Evolutionary conservation across 75 land plant species (phyloP).

Genomic region (Pseudotsuga menziesii): DNA sequence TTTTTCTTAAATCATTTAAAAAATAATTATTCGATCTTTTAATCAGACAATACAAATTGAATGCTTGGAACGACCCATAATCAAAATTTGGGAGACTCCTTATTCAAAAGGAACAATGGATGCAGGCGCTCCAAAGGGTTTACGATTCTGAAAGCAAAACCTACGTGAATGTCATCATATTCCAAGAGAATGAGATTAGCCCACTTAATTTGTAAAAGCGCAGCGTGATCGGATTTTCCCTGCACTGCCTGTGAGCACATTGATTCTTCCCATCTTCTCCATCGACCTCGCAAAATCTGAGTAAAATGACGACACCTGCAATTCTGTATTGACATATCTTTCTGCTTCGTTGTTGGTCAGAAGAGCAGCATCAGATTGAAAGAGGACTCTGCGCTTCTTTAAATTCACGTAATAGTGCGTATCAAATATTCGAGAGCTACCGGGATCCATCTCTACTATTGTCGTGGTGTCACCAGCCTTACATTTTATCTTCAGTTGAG

Average conservation of each 20-base stretch:
- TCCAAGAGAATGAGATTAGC: too few relatives aligned
- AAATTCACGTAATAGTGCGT: conserved; percentile 46
- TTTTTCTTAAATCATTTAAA: too few relatives aligned
- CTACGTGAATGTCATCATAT: too few relatives aligned
- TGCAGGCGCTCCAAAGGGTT: too few relatives aligned
- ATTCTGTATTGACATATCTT: conserved; percentile 22
- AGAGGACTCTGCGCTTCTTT: conserved; percentile 46
- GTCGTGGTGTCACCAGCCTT: conserved; percentile 15
- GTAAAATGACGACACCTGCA: conserved; percentile 23
- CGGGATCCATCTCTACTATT: conserved; percentile 42
- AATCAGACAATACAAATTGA: too few relatives aligned
- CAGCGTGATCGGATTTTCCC: conserved; percentile 56
- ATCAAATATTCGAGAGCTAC: conserved; percentile 53
- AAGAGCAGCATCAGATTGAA: conserved; percentile 45
- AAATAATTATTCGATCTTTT: too few relatives aligned
- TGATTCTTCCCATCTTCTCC: conserved; percentile 45
- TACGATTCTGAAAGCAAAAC: too few relatives aligned
- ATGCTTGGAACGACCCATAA: too few relatives aligned
- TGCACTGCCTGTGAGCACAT: conserved; percentile 41
- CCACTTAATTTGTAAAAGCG: conserved; percentile 13
- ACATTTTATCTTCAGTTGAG: conserved; percentile 24
- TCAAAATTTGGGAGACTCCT: too few relatives aligned
- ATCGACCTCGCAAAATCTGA: conserved; percentile 43
- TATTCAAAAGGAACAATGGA: too few relatives aligned
- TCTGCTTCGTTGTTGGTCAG: conserved; percentile 29